phyloP scores from a whole-genome alignment of 2,329 filamentous ascomycete genomes.

The Phaeosphaeria sp. region DNA sequence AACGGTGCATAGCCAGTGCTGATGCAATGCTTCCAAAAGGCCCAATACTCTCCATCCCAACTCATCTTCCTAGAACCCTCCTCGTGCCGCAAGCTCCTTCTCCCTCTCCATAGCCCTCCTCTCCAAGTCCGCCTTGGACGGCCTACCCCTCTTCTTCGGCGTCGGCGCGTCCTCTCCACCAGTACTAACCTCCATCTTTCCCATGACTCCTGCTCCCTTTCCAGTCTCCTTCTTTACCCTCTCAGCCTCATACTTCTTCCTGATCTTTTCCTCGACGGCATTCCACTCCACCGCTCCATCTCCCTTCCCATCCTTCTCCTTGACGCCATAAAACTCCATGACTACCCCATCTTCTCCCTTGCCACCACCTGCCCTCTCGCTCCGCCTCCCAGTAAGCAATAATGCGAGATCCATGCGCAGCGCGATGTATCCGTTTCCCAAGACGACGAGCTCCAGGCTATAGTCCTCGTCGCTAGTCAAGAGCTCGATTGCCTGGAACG shows the following conservation, averaged over 20 bases:
- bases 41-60: not conserved
- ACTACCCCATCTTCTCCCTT: not conserved
- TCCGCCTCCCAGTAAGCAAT: constrained; percentile 33
- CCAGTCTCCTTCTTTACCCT: constrained; percentile 11
- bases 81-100: not conserved
- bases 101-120: not conserved
- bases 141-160: constrained; percentile 2
- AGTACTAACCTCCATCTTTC: constrained; percentile 17
- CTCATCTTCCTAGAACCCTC: not conserved
- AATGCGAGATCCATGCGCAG: constrained; percentile 34
- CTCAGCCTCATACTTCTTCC: not conserved
- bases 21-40: not conserved
- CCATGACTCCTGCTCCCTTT: constrained; percentile 4
- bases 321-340: constrained; percentile 31
- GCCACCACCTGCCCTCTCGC: not conserved
- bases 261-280: not conserved
- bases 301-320: constrained; percentile 10
- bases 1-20: not conserved
- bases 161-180: not conserved
- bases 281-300: constrained; percentile 6
- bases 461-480: constrained; percentile 33
- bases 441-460: constrained; percentile 31
- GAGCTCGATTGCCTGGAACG: constrained; percentile 27
- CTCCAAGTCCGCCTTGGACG: not conserved
- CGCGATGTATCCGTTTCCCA: constrained; percentile 39